Base-by-base conservation (phyloP, 495 filamentous ascomycete genomes). In the Bacidia gigantensis region DNA sequence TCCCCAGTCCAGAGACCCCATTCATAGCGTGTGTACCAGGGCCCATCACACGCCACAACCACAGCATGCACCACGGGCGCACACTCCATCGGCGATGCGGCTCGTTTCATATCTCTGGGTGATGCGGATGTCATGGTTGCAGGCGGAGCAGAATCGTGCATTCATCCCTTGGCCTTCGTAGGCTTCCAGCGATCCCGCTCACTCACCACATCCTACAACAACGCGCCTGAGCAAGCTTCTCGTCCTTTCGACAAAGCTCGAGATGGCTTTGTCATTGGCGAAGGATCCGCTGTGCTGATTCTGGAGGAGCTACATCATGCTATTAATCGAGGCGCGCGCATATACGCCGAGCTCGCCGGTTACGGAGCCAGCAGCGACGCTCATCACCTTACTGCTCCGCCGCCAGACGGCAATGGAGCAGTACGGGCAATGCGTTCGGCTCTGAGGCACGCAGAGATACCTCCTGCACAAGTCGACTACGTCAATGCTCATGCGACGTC, bases 41-140 rank as follows among this genome's bases (percentile, higher is more conserved):
- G 92, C 2, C 92, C 92, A 2, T 94, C 92, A 57, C 89, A 95
- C 67, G 76, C 90, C 12, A 86, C 78, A 45, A 95, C 89, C 3
- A 96, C 92, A 21, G 92, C 92, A 45, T 98, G 92, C 58, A 95
- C 92, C 0, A 96, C 92, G 0, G 89, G 90, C 2, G 88, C 89
- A 7, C 90, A 98, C 70, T 84, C 89, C 5, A 82, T 98, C 52
- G 89, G 89, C 25, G 92, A 98, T 62, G 92, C 92, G 29, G 78
- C 84, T 40, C 80, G 90, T 10, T 88, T 96, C 61, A 94, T 98
- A 57, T 79, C 84, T 24, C 84, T 78, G 67, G 87, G 87, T 25
- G 90, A 96, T 61, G 90, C 90, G 21, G 77, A 94, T 62, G 81
- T 97, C 22, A 96, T 98, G 89, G 69, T 98, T 11, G 89, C 92